These are phyloP conservation scores for Sistotremastrum niveocremeum DNA, from an alignment of 768 basidiomycete species.

Conservation along the genomic window DNA sequence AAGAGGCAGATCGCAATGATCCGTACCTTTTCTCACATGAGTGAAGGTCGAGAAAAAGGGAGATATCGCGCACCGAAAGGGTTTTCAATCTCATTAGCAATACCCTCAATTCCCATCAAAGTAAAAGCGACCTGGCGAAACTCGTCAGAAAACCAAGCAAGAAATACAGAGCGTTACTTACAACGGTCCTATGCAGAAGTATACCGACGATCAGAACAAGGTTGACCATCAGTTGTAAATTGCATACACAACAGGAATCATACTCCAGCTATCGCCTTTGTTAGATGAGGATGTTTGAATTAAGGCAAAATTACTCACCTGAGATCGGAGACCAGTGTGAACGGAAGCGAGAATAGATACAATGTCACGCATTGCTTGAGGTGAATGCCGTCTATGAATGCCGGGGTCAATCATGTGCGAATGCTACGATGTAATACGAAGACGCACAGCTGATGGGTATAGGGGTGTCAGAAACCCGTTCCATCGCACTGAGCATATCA, in stretches of 20 bases:
- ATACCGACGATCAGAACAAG: too few species aligned
- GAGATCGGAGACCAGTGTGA: conserved; percentile 71
- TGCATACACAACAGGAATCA: conserved; percentile 74
- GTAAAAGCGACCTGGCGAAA: conserved; percentile 54
- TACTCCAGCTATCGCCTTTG: conserved; percentile 39
- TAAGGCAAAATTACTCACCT: conserved; percentile 12
- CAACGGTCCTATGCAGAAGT: conserved; percentile 2
- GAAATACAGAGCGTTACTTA: conserved; percentile 4
- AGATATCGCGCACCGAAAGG: conserved; percentile 56
- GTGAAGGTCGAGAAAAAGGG: not conserved
- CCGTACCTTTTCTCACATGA: conserved; percentile 28
- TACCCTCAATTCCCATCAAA: conserved; percentile 91
- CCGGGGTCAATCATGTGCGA: conserved; percentile 2
- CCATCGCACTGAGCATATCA: conserved; percentile 76
- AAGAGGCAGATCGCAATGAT: conserved; percentile 59
- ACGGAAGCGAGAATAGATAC: conserved; percentile 83
- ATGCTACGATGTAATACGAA: not conserved
- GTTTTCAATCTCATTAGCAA: conserved; percentile 90
- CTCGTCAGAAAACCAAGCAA: conserved; percentile 7
- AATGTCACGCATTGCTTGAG: conserved; percentile 91
- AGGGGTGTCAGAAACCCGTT: conserved; percentile 81
- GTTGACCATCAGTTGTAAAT: too few species aligned
- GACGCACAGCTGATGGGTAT: conserved; percentile 62
- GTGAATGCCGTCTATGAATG: conserved; percentile 62
- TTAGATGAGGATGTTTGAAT: too few species aligned